These are phyloP conservation scores for Fusarium paranaense DNA, from an alignment of 2,329 filamentous ascomycete genomes.

Conservation along the genomic window DNA sequence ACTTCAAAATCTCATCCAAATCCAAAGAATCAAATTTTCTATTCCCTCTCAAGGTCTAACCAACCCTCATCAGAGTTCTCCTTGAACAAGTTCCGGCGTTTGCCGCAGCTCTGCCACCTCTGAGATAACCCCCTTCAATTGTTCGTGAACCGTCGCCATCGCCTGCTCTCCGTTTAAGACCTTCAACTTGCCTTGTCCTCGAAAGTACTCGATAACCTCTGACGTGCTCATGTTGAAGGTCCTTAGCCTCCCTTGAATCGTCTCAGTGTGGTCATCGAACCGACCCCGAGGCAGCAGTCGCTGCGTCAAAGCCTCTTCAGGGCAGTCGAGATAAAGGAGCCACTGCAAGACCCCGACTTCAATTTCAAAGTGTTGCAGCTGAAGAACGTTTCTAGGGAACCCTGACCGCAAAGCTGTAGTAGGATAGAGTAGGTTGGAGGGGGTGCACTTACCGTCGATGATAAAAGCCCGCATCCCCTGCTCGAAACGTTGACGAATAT, in stretches of 20 bases:
- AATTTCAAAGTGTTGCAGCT: neutral
- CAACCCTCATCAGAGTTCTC: neutral
- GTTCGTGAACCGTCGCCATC: neutral
- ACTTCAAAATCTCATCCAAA: neutral
- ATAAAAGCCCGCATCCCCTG: neutral
- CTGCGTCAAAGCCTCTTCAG: neutral
- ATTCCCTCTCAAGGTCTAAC: neutral
- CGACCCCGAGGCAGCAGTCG: neutral
- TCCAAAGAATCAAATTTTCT: neutral
- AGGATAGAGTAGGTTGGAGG: neutral
- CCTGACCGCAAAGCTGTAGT: neutral
- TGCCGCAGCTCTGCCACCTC: neutral
- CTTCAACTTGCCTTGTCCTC: neutral
- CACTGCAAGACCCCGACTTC: neutral
- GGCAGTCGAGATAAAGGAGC: neutral
- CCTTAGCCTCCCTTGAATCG: neutral
- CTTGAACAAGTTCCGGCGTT: neutral
- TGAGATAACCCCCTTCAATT: neutral
- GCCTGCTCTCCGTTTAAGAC: neutral
- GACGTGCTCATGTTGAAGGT: neutral
- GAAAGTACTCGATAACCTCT: neutral
- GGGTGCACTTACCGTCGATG: neutral
- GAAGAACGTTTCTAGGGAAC: neutral
- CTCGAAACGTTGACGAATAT: neutral
- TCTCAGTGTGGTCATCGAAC: neutral